Base-by-base conservation (phyloP, 164 flowering plant genomes). In the Hamamelis virginiana region DNA sequence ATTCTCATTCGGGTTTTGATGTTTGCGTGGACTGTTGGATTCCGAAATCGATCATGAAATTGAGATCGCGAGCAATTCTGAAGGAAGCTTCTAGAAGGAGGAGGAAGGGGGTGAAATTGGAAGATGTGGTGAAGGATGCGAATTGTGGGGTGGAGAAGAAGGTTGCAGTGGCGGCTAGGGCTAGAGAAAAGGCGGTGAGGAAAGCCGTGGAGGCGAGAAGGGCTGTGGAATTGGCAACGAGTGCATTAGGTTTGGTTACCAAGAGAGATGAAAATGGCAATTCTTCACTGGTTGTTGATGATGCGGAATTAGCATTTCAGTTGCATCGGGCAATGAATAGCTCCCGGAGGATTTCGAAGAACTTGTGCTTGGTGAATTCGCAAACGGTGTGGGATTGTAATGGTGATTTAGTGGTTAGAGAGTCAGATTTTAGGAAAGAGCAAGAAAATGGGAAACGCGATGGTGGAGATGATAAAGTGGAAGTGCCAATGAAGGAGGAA, bases 11-110 rank as follows among this genome's bases (percentile, higher is more conserved):
- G 9, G 73, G 64, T 5, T 80, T 79, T 59, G 72, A 73, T 15
- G 74, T 81, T 52, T 91, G 97, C 61, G 58, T 89, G 12, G 97
- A 91, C 77, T 91, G 94, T 80, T 91, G 94, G 97, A 72, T 84
- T 8, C 97, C 94, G 0, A 77, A 61, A 11, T 69, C 74, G 28
- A 48, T 78, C 2, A 16, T 63, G 28, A 45, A 45, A 45, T 63
- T 22, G 38, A 41, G 66, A 13, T 25, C 66, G 46, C 63, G 23
- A 5, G 74, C 71, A 8, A 69, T 41, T 28, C 59, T 68, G 21
- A 55, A 75, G 62, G 62, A 63, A 45, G 59, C 28, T 43, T 48
- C n/a, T 65, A 67, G 55, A 59, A 45, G 69, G 26, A 62, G 69
- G 26, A 59, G 69, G 55, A 77, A 62, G 13, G 21, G 27, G 1